Evolutionary conservation across 805 yeast species (phyloP), one percentile per base, ranked within the genome.

Genomic region (Yarrowia porcina): DNA sequence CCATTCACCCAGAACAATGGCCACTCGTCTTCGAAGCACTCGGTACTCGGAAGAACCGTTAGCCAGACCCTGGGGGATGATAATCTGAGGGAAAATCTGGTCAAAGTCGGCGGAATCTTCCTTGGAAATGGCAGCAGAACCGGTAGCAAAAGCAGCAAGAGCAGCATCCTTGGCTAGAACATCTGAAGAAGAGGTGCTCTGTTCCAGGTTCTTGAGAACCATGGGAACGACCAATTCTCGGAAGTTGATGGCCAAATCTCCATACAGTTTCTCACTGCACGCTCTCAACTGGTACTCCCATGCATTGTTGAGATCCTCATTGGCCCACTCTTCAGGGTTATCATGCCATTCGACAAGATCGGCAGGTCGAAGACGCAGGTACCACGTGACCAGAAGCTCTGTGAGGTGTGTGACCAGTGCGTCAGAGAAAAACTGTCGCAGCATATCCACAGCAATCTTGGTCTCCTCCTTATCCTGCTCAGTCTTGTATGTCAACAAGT

Each of bases 241-340:
- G 74, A 86, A 90, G 65, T 81, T 80, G 50, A 79, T 78, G 38
- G 89, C 82, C 66, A 92, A 74, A 70, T 88, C 94, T 67, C 86
- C 89, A 71, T 86, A 91, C 67, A 90, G 85, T 70, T 86, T 86
- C 68, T 90, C 96, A 0, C 96, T 90, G 74, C 97, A 90, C 3
- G 93, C 90, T 63, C 96, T 79, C 12, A 91, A 80, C 71, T 89
- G 92, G 71, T 78, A 90, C 70, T 92, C 97, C 85, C 89, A 90
- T 70, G 87, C 86, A 5, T 84, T 77, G 57, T 85, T 81, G 64
- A 86, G 76, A 67, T 91, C 96, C 69, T 90, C 96, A 66, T 86
- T 85, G 20, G 89, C 85, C 90, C 96, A 94, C 72, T 90, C 97
- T 72, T 91, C 98, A 0, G 98, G 97, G 65, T 91, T 96, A 17